Percentiles rank a stretch among this genome's conserved stretches.
Conservation (phyloP, 2,329 filamentous ascomycete species). For the Emmonsia crescens region DNA sequence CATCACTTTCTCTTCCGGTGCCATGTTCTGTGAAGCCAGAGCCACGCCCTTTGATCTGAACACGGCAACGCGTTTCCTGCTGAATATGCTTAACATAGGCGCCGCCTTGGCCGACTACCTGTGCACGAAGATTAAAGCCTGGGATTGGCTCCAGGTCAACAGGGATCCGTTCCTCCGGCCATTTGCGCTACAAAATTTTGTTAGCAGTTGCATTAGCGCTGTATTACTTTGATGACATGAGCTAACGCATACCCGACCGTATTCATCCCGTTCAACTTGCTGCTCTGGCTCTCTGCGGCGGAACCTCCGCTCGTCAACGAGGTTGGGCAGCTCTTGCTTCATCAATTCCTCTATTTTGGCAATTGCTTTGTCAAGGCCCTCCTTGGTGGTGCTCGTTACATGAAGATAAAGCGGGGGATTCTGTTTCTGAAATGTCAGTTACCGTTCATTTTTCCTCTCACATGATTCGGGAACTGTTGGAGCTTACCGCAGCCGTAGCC, state of each 20-base stretch:
- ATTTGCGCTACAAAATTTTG: constrained; percentile 63
- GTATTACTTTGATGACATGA: background rate
- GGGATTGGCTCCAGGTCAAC: constrained; percentile 83
- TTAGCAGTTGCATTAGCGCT: background rate
- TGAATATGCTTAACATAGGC: constrained; percentile 98
- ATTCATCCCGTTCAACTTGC: constrained; percentile 77
- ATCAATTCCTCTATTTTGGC: constrained; percentile 87
- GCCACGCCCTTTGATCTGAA: constrained; percentile 94
- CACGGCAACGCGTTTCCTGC: constrained; percentile 84
- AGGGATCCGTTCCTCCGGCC: constrained; percentile 91
- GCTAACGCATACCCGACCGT: constrained; percentile 58
- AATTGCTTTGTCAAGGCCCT: constrained; percentile 82
- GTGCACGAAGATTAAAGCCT: constrained; percentile 90
- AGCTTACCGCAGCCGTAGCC: constrained; percentile 79
- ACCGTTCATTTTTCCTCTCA: background rate
- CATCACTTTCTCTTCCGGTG: constrained; percentile 84
- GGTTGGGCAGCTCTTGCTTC: constrained; percentile 86
- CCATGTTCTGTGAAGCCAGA: constrained; percentile 87
- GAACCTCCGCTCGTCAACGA: constrained; percentile 91
- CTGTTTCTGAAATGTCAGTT: constrained; percentile 36
- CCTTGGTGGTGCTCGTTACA: constrained; percentile 83
- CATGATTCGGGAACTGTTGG: background rate
- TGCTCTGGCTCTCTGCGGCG: constrained; percentile 67
- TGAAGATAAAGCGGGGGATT: constrained; percentile 91
- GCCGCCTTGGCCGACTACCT: constrained; percentile 89